Evolutionary conservation across 805 yeast species (phyloP).

Genomic region (Sungouiella blattae): DNA sequence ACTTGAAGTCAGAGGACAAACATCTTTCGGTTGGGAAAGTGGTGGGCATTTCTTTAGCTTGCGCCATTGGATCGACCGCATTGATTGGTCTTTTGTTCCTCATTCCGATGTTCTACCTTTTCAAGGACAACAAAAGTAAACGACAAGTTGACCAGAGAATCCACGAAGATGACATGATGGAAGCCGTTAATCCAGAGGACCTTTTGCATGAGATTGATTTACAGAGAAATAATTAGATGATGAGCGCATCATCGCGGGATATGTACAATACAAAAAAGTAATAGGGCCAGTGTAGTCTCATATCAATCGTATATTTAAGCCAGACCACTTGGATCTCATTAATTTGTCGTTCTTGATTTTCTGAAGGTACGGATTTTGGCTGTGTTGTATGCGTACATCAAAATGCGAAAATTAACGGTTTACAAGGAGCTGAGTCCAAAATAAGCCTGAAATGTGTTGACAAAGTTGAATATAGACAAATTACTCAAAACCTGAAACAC

Average conservation of each 20-base stretch:
- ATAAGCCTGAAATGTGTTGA: too few relatives aligned
- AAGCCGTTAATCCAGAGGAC: constrained; percentile 42
- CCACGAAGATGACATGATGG: constrained; percentile 43
- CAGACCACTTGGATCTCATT: too few relatives aligned
- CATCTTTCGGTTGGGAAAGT: constrained; percentile 37
- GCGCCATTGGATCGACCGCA: constrained; percentile 42
- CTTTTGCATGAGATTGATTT: constrained; percentile 43
- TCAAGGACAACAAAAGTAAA: constrained; percentile 22
- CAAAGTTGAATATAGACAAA: too few relatives aligned
- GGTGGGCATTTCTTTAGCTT: constrained; percentile 43
- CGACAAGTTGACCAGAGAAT: constrained; percentile 30
- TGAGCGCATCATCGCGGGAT: background rate
- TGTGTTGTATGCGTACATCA: too few relatives aligned
- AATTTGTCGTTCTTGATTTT: too few relatives aligned
- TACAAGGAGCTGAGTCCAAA: too few relatives aligned
- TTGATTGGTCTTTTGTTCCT: constrained; percentile 39
- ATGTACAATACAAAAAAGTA: background rate
- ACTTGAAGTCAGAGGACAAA: constrained; percentile 17
- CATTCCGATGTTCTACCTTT: constrained; percentile 36
- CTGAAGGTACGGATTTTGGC: too few relatives aligned
- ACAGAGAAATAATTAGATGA: constrained; percentile 27
- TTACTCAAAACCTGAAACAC: too few relatives aligned
- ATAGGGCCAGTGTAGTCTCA: too few relatives aligned
- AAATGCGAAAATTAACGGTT: too few relatives aligned
- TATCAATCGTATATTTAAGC: too few relatives aligned